Evolutionary conservation across 192 early-diverging fungal genomes (phyloP).

Genomic region (Entomortierella lignicola): DNA sequence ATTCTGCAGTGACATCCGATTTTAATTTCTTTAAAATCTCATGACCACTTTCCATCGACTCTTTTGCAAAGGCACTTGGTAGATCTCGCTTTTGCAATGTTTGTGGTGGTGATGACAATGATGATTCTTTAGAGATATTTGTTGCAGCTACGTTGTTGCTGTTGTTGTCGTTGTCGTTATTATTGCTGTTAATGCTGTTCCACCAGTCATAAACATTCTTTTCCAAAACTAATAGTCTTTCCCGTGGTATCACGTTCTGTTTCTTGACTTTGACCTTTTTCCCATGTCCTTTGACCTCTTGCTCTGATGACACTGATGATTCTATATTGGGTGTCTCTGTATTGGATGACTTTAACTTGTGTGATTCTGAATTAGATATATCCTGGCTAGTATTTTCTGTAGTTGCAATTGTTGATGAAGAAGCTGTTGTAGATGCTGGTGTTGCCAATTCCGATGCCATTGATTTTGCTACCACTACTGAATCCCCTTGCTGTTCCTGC

Average conservation of each 20-base stretch:
- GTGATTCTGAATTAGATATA: neutral
- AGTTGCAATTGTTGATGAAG: too few relatives aligned
- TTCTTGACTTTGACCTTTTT: constrained; percentile 28
- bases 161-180: too few relatives aligned
- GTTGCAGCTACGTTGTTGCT: too few relatives aligned
- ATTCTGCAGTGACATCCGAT: neutral
- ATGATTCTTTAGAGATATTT: neutral
- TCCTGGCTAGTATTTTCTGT: too few relatives aligned
- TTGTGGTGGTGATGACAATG: too few relatives aligned
- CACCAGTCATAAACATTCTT: constrained; percentile 24
- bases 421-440: too few relatives aligned
- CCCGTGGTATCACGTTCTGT: constrained; percentile 25
- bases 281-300: neutral
- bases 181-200: neutral
- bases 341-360: neutral
- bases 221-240: constrained; percentile 25
- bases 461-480: neutral
- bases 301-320: neutral
- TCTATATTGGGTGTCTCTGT: neutral
- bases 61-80: neutral
- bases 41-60: neutral
- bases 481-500: neutral
- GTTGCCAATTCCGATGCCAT: too few relatives aligned
- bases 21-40: constrained; percentile 10
- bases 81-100: constrained; percentile 17